A percentile compares a stretch with the other conserved stretches of the same genome.
Evolutionary conservation across 2,329 filamentous ascomycete genomes (phyloP).

Genomic region (Penicillium sp.): DNA sequence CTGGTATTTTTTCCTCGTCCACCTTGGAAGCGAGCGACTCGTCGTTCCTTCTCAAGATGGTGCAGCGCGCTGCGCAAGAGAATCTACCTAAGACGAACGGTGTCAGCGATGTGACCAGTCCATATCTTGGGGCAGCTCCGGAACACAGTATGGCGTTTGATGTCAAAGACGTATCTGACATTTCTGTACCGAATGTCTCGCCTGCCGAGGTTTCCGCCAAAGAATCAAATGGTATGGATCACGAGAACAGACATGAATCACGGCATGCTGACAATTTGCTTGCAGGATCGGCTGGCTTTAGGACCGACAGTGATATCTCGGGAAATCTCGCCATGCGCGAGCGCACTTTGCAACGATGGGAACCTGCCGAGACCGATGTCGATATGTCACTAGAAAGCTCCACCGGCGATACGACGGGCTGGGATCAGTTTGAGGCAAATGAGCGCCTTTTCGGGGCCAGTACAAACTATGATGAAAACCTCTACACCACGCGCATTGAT

Average conservation of each 20-base stretch:
- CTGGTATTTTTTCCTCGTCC: slow-evolving; percentile 56
- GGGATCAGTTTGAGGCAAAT: slow-evolving; percentile 94
- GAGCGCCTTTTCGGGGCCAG: slow-evolving; percentile 79
- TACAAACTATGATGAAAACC: slow-evolving; percentile 87
- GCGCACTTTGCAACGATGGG: slow-evolving; percentile 74
- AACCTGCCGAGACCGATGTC: slow-evolving; percentile 57
- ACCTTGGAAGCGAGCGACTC: slow-evolving; percentile 49
- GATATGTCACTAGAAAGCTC: slow-evolving; percentile 67
- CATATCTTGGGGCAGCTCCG: slow-evolving; percentile 41
- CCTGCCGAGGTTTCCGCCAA: slow-evolving; percentile 48
- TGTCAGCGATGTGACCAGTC: slow-evolving; percentile 34
- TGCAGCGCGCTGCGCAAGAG: slow-evolving; percentile 46
- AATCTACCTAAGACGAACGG: slow-evolving; percentile 39
- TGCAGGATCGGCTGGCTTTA: slow-evolving; percentile 65
- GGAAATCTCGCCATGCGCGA: slow-evolving; percentile 64
- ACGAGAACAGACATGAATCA: background rate
- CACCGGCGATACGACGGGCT: slow-evolving; percentile 46
- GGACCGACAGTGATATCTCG: slow-evolving; percentile 84
- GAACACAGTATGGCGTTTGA: slow-evolving; percentile 56
- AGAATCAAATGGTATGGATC: slow-evolving; percentile 53
- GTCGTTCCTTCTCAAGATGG: slow-evolving; percentile 60
- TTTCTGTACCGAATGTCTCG: slow-evolving; percentile 50
- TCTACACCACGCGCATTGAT: slow-evolving; percentile 90
- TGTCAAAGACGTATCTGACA: slow-evolving; percentile 54
- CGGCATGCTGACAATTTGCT: background rate